Base-by-base conservation (phyloP, 2,329 filamentous ascomycete genomes). In the Fusarium hainanense region DNA sequence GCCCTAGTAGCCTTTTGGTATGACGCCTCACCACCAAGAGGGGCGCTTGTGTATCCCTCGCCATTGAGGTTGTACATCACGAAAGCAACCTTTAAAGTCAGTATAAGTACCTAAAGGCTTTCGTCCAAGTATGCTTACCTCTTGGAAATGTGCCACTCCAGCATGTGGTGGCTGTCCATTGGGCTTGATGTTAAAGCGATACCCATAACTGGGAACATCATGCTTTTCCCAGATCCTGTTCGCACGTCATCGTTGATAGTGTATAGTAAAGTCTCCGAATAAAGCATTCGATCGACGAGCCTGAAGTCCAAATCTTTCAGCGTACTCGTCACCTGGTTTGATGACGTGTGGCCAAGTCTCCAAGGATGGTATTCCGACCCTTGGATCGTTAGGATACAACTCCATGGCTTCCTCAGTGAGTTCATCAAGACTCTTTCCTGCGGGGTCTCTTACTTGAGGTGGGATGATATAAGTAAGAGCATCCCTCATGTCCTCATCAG, bases 71-170 rank as follows among this genome's bases (percentile, higher is more conserved):
- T 81, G 44, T 76, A 73, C 57, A 86, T 84, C n/a, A 79, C 77
- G 54, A 85, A 78, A 9, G 79, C 74, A 21, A 84, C 76, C 57
- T 83, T 21, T 3, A 2, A 3, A 4, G 23, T 63, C 10, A 66
- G 44, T 27, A 18, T 4, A 16, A 32, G 30, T 32, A 32, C 30
- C 30, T 32, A 18, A 11, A 13, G 3, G 3, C 10, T 13, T 2
- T 34, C 4, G 9, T 14, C 4, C 14, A 7, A n/a, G 0, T 14
- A 3, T 18, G 1, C 4, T 21, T 37, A 74, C 76, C 62, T 77
- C 79, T 60, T 78, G 74, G 67, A 86, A 85, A 21, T 85, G 78
- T 5, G 72, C 73, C 11, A 78, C 71, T 11, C 76, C 75, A 21
- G 49, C 55, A 18, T 40, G 63, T 7, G 57, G 58, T 6, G 69